Percentiles rank a stretch among this genome's conserved stretches.
These are phyloP conservation scores for Leccinum colubrinum DNA, from an alignment of 1,284 basidiomycete species.

Conservation along the genomic window DNA sequence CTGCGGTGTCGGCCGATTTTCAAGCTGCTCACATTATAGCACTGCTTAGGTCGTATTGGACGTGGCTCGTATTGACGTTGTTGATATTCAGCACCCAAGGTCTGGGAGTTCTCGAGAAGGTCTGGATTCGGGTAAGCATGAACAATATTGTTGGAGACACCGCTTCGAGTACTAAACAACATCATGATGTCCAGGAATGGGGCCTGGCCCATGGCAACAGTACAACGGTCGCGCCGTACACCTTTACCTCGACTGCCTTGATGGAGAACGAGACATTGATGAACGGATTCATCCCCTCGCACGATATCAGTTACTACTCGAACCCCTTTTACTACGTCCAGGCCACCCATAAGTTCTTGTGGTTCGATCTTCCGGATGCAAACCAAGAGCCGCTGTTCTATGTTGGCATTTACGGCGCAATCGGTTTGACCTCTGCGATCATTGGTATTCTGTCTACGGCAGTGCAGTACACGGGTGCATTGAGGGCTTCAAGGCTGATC, in stretches of 20 bases:
- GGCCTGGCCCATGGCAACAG: constrained; percentile 40
- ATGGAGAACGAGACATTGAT: constrained; percentile 34
- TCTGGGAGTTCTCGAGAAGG: constrained; percentile 46
- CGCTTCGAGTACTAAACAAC: neutral
- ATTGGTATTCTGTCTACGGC: constrained; percentile 36
- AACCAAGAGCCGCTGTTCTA: constrained; percentile 50
- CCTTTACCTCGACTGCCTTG: constrained; percentile 22
- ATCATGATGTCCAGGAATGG: constrained; percentile 37
- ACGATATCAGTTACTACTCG: constrained; percentile 15
- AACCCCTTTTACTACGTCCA: constrained; percentile 18
- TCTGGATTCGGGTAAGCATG: constrained; percentile 48
- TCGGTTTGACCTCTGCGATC: constrained; percentile 39
- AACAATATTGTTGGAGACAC: neutral
- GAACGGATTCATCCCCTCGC: constrained; percentile 20
- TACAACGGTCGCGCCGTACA: constrained; percentile 17
- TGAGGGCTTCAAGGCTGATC: constrained; percentile 45
- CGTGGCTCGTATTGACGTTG: constrained; percentile 42
- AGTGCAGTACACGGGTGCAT: constrained; percentile 47
- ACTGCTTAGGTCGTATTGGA: constrained; percentile 45
- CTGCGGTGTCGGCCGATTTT: neutral
- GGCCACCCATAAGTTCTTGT: constrained; percentile 9
- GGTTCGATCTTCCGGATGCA: constrained; percentile 40
- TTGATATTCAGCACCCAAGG: constrained; percentile 35
- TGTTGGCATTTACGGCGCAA: constrained; percentile 45
- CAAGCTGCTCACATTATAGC: neutral